Evolutionary conservation across 306 rosid species (phyloP), one percentile per base, ranked within the genome.

Genomic region (Neltuma alba): DNA sequence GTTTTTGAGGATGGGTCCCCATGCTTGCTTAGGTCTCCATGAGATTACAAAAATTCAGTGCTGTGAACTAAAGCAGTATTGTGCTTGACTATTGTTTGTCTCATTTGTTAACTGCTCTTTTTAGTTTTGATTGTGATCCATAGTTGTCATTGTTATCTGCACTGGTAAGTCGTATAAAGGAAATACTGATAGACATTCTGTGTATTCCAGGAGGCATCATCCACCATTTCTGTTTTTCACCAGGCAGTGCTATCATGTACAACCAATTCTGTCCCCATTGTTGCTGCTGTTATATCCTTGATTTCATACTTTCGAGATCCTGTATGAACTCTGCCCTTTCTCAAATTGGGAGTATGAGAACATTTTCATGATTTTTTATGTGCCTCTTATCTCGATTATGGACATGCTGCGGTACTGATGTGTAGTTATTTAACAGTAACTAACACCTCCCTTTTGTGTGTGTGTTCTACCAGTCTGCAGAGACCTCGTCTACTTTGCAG

Each of bases 181-280:
- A 65, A 48, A 60, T 71, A 42, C 83, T 88, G 78, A 88, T 44
- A 30, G 44, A 55, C 27, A 6, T 50, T 87, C 47, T 85, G 67
- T 62, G 81, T 63, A 80, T 86, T 81, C 31, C 89, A 95, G 99
- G 98, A 91, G 73, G 65, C 78, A 28, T 82, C 88, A 15, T 83
- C 94, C 66, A 85, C 86, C 86, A 87, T 86, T 86, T 76, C 90
- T 45, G 86, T 81, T 74, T 92, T 92, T 84, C 90, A 89, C 80
- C 99, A 92, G 81, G 96, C 96, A 41, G 76, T 90, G 72, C 80
- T 90, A 82, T 95, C 98, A 31, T 76, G 85, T 13, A 78, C 89
- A 33, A 86, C 89, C 42, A 94, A 83, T 79, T 91, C 96, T 47
- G 84, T 91, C 72, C 89, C 99, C 60, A 75, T 91, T 55, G 87